Percentiles rank a stretch among this genome's conserved stretches.
Evolutionary conservation across 441 rosid genomes (phyloP).

Genomic region (Viola pubescens): DNA sequence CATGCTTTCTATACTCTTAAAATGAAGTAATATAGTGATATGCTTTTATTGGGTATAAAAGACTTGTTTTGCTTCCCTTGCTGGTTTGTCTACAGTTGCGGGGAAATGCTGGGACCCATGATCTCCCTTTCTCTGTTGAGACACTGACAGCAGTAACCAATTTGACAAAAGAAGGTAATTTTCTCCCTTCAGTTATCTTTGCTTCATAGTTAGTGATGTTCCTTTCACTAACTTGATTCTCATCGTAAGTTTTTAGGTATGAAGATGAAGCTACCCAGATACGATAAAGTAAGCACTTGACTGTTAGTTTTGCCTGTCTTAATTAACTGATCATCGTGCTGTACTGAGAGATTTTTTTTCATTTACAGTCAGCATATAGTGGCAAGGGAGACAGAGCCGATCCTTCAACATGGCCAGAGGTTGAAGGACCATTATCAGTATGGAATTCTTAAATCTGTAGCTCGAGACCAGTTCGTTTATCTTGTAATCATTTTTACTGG

Average conservation of each 20-base stretch:
- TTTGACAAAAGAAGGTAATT: constrained; percentile 61
- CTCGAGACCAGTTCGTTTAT: not conserved
- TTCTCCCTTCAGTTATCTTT: constrained; percentile 7
- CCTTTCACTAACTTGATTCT: constrained; percentile 12
- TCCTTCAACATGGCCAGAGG: constrained; percentile 75
- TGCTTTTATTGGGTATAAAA: constrained; percentile 2
- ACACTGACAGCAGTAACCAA: constrained; percentile 50
- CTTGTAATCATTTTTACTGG: not conserved
- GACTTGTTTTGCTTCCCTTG: constrained; percentile 4
- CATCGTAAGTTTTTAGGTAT: constrained; percentile 41
- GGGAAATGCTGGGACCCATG: constrained; percentile 98
- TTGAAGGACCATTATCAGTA: constrained; percentile 85
- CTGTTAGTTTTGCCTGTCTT: constrained; percentile 1
- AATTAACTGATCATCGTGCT: not conserved
- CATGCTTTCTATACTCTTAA: not conserved
- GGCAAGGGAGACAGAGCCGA: constrained; percentile 95
- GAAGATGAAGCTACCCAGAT: constrained; percentile 91
- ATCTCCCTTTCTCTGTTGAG: constrained; percentile 72
- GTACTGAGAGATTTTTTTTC: constrained; percentile 13
- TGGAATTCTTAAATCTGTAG: constrained; percentile 15
- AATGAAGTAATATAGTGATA: not conserved
- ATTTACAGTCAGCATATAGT: constrained; percentile 70
- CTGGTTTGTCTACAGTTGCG: constrained; percentile 40
- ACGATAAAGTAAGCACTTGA: constrained; percentile 57
- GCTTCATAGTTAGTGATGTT: not conserved